A percentile compares a stretch with the other conserved stretches of the same genome.
Conservation (phyloP, 148 eudicot species). For the Rhododendron ovatum region DNA sequence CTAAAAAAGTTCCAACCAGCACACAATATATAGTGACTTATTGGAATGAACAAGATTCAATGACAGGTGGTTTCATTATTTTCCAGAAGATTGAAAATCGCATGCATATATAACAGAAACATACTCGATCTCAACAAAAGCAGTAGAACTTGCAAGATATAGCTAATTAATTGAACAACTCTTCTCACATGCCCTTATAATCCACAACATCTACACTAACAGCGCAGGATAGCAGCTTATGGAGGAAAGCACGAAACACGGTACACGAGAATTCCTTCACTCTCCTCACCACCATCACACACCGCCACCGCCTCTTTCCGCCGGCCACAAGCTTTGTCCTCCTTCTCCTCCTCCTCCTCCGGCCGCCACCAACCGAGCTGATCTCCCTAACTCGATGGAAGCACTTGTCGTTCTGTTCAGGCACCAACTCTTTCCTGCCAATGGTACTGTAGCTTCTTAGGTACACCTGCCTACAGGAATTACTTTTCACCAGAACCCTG, state of each 20-base stretch:
- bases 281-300: constrained; percentile 7
- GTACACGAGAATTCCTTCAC: constrained; percentile 23
- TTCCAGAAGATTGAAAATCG: neutral
- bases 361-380: constrained; percentile 9
- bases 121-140: neutral
- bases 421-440: constrained; percentile 32
- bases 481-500: constrained; percentile 34
- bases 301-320: neutral
- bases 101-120: neutral
- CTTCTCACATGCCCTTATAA: neutral
- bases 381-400: constrained; percentile 25
- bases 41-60: neutral
- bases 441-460: constrained; percentile 50
- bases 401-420: constrained; percentile 32
- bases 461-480: constrained; percentile 59
- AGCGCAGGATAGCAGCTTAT: constrained; percentile 38
- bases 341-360: neutral
- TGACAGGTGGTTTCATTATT: neutral
- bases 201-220: constrained; percentile 33
- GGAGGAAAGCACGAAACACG: constrained; percentile 21
- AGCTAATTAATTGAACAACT: neutral
- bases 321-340: neutral
- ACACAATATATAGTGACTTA: neutral
- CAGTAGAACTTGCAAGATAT: neutral
- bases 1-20: neutral